These are phyloP conservation scores for Nicotiana undulata DNA, from an alignment of 257 asterid species.

Conservation along the genomic window DNA sequence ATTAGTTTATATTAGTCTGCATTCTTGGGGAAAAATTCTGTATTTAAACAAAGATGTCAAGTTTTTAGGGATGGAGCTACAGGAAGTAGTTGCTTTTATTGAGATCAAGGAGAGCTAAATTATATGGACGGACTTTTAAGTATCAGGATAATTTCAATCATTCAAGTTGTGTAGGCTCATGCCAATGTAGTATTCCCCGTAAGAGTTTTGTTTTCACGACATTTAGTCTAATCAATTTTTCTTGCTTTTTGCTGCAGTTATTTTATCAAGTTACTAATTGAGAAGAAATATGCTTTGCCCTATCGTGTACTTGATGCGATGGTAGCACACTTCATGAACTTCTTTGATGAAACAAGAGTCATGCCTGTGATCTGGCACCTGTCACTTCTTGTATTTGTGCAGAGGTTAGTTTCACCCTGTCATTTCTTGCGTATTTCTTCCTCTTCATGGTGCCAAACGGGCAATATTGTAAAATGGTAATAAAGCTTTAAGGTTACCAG, in stretches of 20 bases:
- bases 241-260: constrained; percentile 45
- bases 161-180: background rate
- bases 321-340: constrained; percentile 85
- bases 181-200: background rate
- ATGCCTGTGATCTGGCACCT: constrained; percentile 99
- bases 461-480: background rate
- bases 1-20: background rate
- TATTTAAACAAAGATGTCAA: background rate
- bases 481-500: background rate
- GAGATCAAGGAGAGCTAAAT: background rate
- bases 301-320: constrained; percentile 93
- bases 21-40: background rate
- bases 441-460: background rate
- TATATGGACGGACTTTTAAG: background rate
- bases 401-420: constrained; percentile 44
- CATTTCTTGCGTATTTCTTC: background rate
- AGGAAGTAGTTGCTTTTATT: background rate
- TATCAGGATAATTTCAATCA: background rate
- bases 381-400: constrained; percentile 92
- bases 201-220: background rate
- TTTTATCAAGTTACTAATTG: constrained; percentile 70
- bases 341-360: constrained; percentile 58
- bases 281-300: constrained; percentile 96
- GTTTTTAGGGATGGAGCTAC: background rate
- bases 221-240: background rate